A percentile compares a stretch with the other conserved stretches of the same genome.
Conservation (phyloP, 345 rosid species). For the Gynandropsis gynandra region DNA sequence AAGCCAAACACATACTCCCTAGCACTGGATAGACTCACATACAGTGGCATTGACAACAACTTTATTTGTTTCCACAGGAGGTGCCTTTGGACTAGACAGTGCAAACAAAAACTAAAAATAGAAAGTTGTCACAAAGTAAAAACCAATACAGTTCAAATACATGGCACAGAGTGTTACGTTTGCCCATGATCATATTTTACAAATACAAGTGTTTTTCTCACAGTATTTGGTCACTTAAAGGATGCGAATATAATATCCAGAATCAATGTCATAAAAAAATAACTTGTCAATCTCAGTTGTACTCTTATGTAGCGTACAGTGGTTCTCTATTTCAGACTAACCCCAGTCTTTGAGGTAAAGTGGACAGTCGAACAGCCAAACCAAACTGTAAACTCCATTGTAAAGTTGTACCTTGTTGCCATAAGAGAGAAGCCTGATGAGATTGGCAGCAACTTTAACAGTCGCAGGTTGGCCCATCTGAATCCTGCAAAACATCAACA, state of each 20-base stretch:
- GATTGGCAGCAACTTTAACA: conserved; percentile 97
- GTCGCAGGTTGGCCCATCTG: conserved; percentile 97
- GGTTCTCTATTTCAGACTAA: not conserved
- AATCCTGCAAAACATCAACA: conserved; percentile 43
- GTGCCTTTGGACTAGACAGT: not conserved
- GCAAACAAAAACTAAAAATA: not conserved
- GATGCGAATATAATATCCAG: no score
- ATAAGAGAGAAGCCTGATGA: conserved; percentile 69
- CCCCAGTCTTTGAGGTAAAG: not conserved
- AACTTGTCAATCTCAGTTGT: no score
- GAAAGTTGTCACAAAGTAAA: not conserved
- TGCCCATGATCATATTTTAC: no score
- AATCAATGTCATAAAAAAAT: no score
- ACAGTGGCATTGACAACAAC: not conserved
- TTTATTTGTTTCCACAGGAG: not conserved
- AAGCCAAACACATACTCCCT: conserved; percentile 1
- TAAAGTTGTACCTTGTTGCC: conserved; percentile 61
- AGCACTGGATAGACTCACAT: not conserved
- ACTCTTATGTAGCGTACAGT: no score
- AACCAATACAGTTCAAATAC: conserved; percentile 8
- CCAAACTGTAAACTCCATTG: conserved; percentile 5
- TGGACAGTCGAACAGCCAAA: not conserved
- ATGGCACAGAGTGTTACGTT: conserved; percentile 4
- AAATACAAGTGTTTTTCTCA: no score
- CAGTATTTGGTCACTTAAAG: no score